Percentiles rank a stretch among this genome's conserved stretches.
phyloP scores from a whole-genome alignment of 768 basidiomycete species.

The Fibroporia radiculosa region DNA sequence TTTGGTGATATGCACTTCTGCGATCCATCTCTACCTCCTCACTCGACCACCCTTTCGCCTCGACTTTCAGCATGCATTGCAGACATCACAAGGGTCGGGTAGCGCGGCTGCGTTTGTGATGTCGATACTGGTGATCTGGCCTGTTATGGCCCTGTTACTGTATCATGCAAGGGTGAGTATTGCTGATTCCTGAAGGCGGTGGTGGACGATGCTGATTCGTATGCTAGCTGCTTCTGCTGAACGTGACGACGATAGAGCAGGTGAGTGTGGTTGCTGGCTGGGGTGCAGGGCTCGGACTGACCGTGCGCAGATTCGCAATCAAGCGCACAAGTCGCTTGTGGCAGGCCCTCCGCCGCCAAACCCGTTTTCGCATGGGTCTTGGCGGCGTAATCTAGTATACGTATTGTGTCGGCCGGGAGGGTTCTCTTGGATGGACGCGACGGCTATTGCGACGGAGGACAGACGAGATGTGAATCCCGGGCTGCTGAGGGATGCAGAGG shows the following conservation, averaged over 20 bases:
- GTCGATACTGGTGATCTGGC: conserved; percentile 71
- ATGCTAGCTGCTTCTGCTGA: conserved; percentile 65
- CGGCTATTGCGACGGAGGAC: conserved; percentile 59
- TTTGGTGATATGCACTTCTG: conserved; percentile 76
- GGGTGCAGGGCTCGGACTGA: neutral
- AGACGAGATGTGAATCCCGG: conserved; percentile 72
- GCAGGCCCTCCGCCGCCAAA: conserved; percentile 67
- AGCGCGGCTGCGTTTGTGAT: conserved; percentile 77
- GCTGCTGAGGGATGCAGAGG: conserved; percentile 23
- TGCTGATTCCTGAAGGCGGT: neutral
- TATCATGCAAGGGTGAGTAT: conserved; percentile 81
- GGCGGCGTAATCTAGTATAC: conserved; percentile 65
- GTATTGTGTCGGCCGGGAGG: conserved; percentile 77
- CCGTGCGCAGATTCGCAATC: conserved; percentile 64
- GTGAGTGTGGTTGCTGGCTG: conserved; percentile 28
- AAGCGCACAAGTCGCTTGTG: conserved; percentile 66
- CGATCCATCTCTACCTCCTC: conserved; percentile 69
- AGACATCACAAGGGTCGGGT: conserved; percentile 45
- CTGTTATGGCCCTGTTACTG: conserved; percentile 65
- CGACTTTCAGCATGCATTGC: conserved; percentile 39
- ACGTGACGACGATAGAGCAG: conserved; percentile 96
- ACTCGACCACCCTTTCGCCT: conserved; percentile 39
- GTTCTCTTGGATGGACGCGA: conserved; percentile 70
- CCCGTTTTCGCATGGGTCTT: conserved; percentile 78
- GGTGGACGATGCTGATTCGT: neutral